A percentile compares a stretch with the other conserved stretches of the same genome.
phyloP scores from a whole-genome alignment of 805 yeast genomes.

The Metschnikowia proteae region DNA sequence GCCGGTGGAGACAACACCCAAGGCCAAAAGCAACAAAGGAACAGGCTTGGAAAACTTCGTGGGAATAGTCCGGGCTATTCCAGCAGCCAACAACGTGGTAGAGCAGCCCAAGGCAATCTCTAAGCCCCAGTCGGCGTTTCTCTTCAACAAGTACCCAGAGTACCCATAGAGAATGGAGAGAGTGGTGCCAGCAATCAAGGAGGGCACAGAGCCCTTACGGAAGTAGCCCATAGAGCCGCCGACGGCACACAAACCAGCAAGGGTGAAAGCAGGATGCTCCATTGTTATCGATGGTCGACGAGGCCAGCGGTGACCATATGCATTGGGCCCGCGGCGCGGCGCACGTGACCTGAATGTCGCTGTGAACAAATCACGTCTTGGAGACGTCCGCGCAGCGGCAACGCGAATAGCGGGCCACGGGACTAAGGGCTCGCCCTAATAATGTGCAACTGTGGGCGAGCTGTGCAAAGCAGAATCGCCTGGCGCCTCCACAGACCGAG shows the following conservation, averaged over 20 bases:
- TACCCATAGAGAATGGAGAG: conserved; percentile 58
- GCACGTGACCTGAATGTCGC: conserved; percentile 1
- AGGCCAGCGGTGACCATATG: background rate
- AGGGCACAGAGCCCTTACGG: conserved; percentile 71
- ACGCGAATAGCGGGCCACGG: background rate
- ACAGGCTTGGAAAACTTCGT: conserved; percentile 65
- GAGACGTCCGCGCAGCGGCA: conserved; percentile 1
- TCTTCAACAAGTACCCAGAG: conserved; percentile 69
- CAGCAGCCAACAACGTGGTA: conserved; percentile 61
- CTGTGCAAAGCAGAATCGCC: background rate
- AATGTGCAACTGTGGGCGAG: background rate
- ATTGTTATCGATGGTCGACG: conserved; percentile 13
- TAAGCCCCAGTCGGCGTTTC: conserved; percentile 76
- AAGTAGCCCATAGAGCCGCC: conserved; percentile 71
- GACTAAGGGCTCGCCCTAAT: background rate
- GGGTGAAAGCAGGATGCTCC: conserved; percentile 79
- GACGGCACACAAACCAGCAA: conserved; percentile 61
- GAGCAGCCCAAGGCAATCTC: conserved; percentile 77
- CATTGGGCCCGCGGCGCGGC: background rate
- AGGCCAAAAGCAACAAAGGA: conserved; percentile 58
- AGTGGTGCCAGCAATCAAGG: conserved; percentile 70
- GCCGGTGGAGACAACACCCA: conserved; percentile 61
- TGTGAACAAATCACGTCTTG: background rate
- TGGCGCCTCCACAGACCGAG: too few species aligned
- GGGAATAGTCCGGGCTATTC: conserved; percentile 64